phyloP scores from a whole-genome alignment of 495 filamentous ascomycete genomes.

The Lichina pygmaea region DNA sequence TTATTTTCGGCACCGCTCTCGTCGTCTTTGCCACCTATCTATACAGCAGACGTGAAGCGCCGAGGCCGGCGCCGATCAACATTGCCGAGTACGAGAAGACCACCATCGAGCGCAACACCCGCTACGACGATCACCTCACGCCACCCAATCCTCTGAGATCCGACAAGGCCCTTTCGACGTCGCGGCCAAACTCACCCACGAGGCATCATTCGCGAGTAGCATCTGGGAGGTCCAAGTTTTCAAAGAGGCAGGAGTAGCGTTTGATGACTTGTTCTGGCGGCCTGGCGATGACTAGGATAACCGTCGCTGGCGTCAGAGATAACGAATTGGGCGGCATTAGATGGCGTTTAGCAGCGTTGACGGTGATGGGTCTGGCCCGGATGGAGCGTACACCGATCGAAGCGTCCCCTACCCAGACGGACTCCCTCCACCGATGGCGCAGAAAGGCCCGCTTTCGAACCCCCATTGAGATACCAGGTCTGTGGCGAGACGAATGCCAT shows the following conservation, averaged over 20 bases:
- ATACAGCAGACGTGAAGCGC: slow-evolving; percentile 27
- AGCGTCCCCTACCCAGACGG: too few species aligned
- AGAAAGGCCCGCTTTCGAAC: too few species aligned
- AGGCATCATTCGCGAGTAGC: not conserved
- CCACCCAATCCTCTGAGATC: not conserved
- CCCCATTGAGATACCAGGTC: too few species aligned
- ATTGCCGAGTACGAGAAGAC: slow-evolving; percentile 57
- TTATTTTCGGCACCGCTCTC: slow-evolving; percentile 46
- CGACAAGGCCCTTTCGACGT: slow-evolving; percentile 14
- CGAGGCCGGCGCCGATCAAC: slow-evolving; percentile 43
- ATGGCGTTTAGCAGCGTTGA: too few species aligned
- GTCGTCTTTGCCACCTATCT: slow-evolving; percentile 65
- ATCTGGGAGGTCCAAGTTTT: not conserved
- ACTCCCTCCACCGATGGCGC: too few species aligned
- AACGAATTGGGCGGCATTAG: too few species aligned
- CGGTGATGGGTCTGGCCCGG: too few species aligned
- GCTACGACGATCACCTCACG: slow-evolving; percentile 10
- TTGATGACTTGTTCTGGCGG: too few species aligned
- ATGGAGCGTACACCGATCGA: too few species aligned
- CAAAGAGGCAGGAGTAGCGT: not conserved
- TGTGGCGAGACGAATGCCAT: too few species aligned
- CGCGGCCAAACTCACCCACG: not conserved
- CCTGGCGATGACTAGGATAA: too few species aligned
- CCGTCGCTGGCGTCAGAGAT: too few species aligned
- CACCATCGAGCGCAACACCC: slow-evolving; percentile 20